Base-by-base conservation (phyloP, 805 yeast species). In the Clavispora phyllophila region DNA sequence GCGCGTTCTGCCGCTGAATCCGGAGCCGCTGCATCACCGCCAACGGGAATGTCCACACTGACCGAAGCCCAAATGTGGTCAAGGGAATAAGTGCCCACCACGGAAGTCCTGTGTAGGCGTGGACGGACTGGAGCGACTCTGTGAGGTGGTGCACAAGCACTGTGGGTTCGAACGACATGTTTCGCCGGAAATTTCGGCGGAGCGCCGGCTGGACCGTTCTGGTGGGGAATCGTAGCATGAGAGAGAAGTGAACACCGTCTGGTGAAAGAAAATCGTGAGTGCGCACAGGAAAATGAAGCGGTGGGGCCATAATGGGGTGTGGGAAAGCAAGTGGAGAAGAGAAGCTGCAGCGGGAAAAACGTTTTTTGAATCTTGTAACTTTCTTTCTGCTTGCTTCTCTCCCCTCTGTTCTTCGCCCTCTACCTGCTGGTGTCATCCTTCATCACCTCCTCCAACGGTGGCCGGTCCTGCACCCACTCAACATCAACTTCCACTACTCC, bases 51-150 rank as follows among this genome's bases (percentile, higher is more conserved):
- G 96, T 90, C 60, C 85, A 68, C 2, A 70, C 48, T 0, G 84
- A 57, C 50, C 97, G 72, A 17, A 90, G 59, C 0, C 79, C 65
- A 19, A 89, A 58, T 0, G 96, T 87, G 0, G 85, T 65, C 5
- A 79, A 26, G 0, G 97, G 97, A 9, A 90, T 83, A 29, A 88
- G 64, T 0, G 78, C 76, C 72, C 87, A 79, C 96, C 97, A 90
- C 3, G 95, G 88, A 2, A 90, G 53, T 0, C 85, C 84, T 0
- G 81, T 58, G n/a, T 54, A 42, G 8, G 72, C 62, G 60, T 85
- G 91, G 1, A 78, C 39, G 1, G 65, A 46, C 45, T 75, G 77
- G 17, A 82, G 49, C 5, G 67, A 43, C 31, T 65, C 67, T 1
- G 73, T 67, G 43, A 68, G 48, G 3, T 64, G 45, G 14, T 53